Evolutionary conservation across 192 early-diverging fungal genomes (phyloP), one percentile per base, ranked within the genome.

Genomic region (Irineochytrium annulatum): DNA sequence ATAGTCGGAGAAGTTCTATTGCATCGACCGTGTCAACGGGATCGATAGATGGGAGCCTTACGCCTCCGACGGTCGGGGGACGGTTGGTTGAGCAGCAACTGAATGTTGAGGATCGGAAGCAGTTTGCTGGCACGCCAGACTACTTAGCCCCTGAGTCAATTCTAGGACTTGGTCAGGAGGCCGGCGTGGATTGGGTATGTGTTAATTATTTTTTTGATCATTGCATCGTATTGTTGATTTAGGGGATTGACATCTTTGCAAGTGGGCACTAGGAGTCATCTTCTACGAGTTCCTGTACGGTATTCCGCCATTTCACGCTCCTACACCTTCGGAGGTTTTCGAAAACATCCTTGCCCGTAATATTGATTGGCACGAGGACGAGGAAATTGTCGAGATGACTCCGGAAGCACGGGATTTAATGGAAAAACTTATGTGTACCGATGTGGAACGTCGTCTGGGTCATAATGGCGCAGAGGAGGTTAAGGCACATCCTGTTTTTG

Each of bases 181-280:
- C 78, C 3, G 85, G 86, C 70, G 91, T 93, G 6, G 91, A 93
- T 73, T 93, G 91, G 91, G 88, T 90, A 79, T 43, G 29, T 60
- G 29, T 39, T 72, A n/a, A n/a, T n/a, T n/a, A n/a, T 59, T 49
- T 19, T 34, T 43, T 43, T 14, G 46, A 0, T 63, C 39, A 31
- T 24, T 24, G 17, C 71, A 73, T 68, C 54, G 32, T 29, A 49
- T 37, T 43, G 20, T 35, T 22, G 11, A 29, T 51, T 49, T 71
- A 86, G n/a, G n/a, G n/a, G n/a, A n/a, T n/a, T n/a, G n/a, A n/a
- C n/a, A n/a, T n/a, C n/a, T n/a, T n/a, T n/a, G n/a, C n/a, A n/a
- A n/a, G 89, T 93, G 91, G 91, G 91, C 91, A 6, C 63, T 91
- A 4, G 91, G 91, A 31, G 89, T 93, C 1, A 93, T 93, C 34